Evolutionary conservation across 1,284 basidiomycete species (phyloP).

Genomic region (Caloboletus inedulis): DNA sequence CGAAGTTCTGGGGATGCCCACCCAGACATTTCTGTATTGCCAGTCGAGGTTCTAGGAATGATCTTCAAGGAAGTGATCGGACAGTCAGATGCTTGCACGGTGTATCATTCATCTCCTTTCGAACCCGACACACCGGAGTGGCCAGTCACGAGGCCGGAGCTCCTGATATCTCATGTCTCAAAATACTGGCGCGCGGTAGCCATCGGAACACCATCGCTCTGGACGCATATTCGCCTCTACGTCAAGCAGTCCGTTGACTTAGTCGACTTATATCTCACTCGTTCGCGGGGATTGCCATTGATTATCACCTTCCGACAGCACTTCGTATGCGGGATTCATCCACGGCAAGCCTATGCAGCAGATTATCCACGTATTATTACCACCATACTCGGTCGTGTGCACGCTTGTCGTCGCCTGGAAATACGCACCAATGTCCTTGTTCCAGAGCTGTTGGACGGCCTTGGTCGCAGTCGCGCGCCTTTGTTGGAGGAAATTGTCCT

Average conservation of each 20-base stretch:
- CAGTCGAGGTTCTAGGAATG: conserved; percentile 28
- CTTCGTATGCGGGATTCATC: conserved; percentile 19
- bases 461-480: conserved; percentile 23
- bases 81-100: conserved; percentile 3
- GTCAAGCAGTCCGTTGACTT: conserved; percentile 28
- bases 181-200: conserved; percentile 29
- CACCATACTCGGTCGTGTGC: conserved; percentile 29
- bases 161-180: conserved; percentile 33
- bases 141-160: conserved; percentile 19
- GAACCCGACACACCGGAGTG: conserved; percentile 9
- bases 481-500: conserved; percentile 25
- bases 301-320: conserved; percentile 26
- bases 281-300: conserved; percentile 28
- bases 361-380: conserved; percentile 24
- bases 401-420: conserved; percentile 27
- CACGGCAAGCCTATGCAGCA: conserved; percentile 12
- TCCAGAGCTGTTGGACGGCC: conserved; percentile 25
- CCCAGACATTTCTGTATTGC: conserved; percentile 16
- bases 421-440: conserved; percentile 27
- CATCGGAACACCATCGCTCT: conserved; percentile 22
- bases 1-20: neutral
- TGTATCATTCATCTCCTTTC: neutral
- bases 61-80: conserved; percentile 22
- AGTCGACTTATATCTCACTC: conserved; percentile 27
- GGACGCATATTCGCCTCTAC: conserved; percentile 27